phyloP scores from a whole-genome alignment of 2,329 filamentous ascomycete species.

The Ustilaginoidea virens region DNA sequence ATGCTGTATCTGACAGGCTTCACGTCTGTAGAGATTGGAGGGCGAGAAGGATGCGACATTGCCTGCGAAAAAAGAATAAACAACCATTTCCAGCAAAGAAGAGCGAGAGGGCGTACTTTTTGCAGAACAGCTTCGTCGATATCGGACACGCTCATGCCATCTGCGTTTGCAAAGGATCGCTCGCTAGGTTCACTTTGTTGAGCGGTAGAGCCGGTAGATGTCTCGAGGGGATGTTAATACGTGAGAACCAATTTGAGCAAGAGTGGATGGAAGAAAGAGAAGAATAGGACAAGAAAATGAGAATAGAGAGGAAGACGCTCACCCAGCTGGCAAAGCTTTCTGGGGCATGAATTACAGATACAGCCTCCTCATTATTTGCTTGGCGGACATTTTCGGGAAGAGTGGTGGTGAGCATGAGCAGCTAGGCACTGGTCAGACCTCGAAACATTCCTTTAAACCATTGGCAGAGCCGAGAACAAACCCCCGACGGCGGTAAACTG shows the following conservation, averaged over 20 bases:
- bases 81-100: background rate
- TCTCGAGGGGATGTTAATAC: conserved; percentile 20
- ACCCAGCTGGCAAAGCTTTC: conserved; percentile 73
- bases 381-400: conserved; percentile 41
- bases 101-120: background rate
- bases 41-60: conserved; percentile 34
- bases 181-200: conserved; percentile 19
- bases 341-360: conserved; percentile 85
- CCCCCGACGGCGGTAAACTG: conserved; percentile 15
- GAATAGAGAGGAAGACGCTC: conserved; percentile 13
- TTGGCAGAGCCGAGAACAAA: conserved; percentile 6
- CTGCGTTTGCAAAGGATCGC: conserved; percentile 21
- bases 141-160: conserved; percentile 17
- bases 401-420: conserved; percentile 39
- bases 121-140: conserved; percentile 10
- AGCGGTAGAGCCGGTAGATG: conserved; percentile 23
- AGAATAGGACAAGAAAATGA: background rate
- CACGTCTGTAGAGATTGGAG: conserved; percentile 62
- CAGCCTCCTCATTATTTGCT: conserved; percentile 56
- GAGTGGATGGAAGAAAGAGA: background rate
- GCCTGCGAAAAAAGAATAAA: conserved; percentile 5
- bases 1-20: conserved; percentile 48
- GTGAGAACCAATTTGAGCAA: too few relatives aligned
- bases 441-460: background rate
- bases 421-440: conserved; percentile 16